A percentile compares a stretch with the other conserved stretches of the same genome.
phyloP scores from a whole-genome alignment of 2,329 filamentous ascomycete species.

The Podosphaera fusca region DNA sequence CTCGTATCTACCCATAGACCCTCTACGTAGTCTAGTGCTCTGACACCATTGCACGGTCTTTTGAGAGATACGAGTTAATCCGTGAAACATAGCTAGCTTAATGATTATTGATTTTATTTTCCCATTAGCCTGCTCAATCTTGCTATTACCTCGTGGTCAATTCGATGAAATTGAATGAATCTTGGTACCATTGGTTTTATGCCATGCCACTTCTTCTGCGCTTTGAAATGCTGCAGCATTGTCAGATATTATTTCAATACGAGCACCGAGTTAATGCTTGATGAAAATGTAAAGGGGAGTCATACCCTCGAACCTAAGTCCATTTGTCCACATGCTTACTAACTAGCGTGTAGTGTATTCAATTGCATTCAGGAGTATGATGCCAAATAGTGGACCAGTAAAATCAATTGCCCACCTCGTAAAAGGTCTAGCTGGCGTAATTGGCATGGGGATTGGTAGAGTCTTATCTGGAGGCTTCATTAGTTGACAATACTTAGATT shows the following conservation, averaged over 20 bases:
- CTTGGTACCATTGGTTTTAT: not conserved
- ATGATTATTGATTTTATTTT: slow-evolving; percentile 1
- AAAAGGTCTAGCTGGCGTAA: not conserved
- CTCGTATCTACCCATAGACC: too few species aligned
- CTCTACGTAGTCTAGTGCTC: too few species aligned
- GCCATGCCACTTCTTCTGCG: slow-evolving; percentile 2
- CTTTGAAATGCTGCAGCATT: slow-evolving; percentile 2
- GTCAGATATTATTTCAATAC: slow-evolving; percentile 1
- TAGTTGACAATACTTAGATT: not conserved
- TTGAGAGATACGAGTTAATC: too few species aligned
- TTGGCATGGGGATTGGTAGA: not conserved
- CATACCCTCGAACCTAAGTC: not conserved
- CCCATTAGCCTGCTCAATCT: slow-evolving; percentile 1
- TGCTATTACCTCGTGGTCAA: slow-evolving; percentile 1
- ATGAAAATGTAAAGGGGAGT: slow-evolving; percentile 1
- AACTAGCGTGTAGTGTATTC: not conserved
- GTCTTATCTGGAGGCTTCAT: not conserved
- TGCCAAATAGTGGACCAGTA: not conserved
- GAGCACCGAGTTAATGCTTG: not conserved
- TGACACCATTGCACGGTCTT: too few species aligned
- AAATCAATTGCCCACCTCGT: slow-evolving; percentile 1
- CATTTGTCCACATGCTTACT: not conserved
- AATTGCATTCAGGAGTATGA: not conserved
- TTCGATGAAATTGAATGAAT: not conserved
- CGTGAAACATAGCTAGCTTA: not conserved